Evolutionary conservation across 2,329 filamentous ascomycete species (phyloP), one percentile per base, ranked within the genome.

Genomic region (Dactylellina leptospora): DNA sequence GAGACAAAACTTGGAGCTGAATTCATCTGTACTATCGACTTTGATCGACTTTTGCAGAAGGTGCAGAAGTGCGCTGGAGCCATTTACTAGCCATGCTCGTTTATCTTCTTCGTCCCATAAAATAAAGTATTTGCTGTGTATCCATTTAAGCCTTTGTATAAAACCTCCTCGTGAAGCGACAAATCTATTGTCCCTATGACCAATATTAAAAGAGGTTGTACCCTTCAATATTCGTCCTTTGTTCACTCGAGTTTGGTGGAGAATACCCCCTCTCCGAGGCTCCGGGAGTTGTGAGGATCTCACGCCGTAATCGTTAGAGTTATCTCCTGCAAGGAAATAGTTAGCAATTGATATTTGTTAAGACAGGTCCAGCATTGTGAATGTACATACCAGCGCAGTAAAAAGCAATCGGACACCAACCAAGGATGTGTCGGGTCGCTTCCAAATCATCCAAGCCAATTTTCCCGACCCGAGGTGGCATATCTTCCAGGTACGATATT

Each of bases 31-130:
- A n/a, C 22, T 28, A n/a, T 63, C 18, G 44, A 53, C 36, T 18
- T 75, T 54, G 0, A 79, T 23, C 0, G 75, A 76, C 2, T 75
- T 73, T 5, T 73, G 72, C 6, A 76, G 13, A 2, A 76, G 50
- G 42, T 78, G 75, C 1, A 79, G 53, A 25, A 78, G 40, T 1
- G 75, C 75, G 45, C 76, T 78, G 0, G 69, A 71, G 0, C 78
- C 78, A n/a, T 78, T 77, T n/a, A 77, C 58, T 0, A 79, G 74
- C 78, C 78, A 79, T 2, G 75, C 78, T 30, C 76, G 68, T 42
- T 77, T 78, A n/a, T 73, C 74, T n/a, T 28, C 45, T 27, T 77
- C 76, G 23, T 78, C 76, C 76, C 76, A 78, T 0, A 78, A 20
- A 2, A 78, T 33, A 1, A 78, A 70, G 44, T 50, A 76, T 8